Conservation (phyloP, 805 yeast genomes). For the Ogataea paraovalis region DNA sequence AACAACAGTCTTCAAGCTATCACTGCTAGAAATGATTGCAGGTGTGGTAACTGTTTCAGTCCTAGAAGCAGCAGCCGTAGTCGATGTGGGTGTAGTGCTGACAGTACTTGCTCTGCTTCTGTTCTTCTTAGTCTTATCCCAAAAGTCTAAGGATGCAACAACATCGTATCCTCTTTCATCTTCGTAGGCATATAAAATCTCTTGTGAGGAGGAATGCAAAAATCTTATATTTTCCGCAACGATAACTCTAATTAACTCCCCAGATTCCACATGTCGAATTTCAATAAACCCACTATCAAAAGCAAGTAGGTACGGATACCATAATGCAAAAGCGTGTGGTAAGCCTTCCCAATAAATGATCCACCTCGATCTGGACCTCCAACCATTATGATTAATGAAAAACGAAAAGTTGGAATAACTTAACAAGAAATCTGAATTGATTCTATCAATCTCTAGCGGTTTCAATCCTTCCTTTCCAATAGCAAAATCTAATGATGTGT, state of each 20-base stretch:
- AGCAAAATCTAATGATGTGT: slow-evolving; percentile 93
- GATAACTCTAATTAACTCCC: slow-evolving; percentile 81
- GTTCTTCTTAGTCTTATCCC: slow-evolving; percentile 46
- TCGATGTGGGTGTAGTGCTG: background rate
- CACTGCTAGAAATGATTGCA: no score
- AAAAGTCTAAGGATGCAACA: slow-evolving; percentile 87
- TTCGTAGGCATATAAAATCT: slow-evolving; percentile 88
- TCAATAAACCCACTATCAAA: slow-evolving; percentile 90
- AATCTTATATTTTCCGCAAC: slow-evolving; percentile 89
- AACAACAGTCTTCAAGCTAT: background rate
- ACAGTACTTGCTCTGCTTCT: slow-evolving; percentile 18
- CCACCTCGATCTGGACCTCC: slow-evolving; percentile 94
- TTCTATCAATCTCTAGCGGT: slow-evolving; percentile 88
- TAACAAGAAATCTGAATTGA: slow-evolving; percentile 82
- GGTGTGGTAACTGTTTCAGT: no score
- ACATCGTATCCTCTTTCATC: slow-evolving; percentile 88
- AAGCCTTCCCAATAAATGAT: slow-evolving; percentile 95
- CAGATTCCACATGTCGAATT: slow-evolving; percentile 84
- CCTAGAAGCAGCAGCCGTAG: background rate
- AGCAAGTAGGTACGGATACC: slow-evolving; percentile 90
- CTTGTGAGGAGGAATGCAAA: slow-evolving; percentile 86
- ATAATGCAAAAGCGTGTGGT: slow-evolving; percentile 87
- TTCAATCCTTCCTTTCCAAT: slow-evolving; percentile 75
- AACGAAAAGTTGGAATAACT: slow-evolving; percentile 93
- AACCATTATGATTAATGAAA: slow-evolving; percentile 90